Conservation (phyloP, 1,139 yeast genomes). For the Ashbya aceris region DNA sequence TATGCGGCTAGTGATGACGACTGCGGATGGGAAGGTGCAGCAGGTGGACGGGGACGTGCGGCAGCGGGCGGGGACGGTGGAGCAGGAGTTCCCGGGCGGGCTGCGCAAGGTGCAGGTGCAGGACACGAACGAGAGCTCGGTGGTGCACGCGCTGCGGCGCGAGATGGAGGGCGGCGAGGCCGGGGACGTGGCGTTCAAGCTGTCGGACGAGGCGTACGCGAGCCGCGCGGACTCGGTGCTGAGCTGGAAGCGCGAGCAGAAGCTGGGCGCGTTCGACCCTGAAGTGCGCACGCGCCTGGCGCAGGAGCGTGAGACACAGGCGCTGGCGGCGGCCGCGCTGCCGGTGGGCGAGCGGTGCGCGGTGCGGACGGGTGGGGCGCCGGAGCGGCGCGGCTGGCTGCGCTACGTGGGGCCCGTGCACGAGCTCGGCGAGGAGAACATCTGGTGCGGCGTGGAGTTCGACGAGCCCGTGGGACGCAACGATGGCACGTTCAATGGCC, state of each 20-base stretch:
- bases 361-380: conserved; percentile 17
- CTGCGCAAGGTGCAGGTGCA: conserved; percentile 27
- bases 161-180: conserved; percentile 31
- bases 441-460: conserved; percentile 80
- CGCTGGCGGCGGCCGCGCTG: conserved; percentile 22
- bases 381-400: conserved; percentile 54
- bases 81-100: background rate
- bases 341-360: conserved; percentile 30
- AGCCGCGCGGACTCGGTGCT: conserved; percentile 53
- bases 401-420: conserved; percentile 59
- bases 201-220: conserved; percentile 62
- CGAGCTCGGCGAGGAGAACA: conserved; percentile 36
- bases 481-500: conserved; percentile 66
- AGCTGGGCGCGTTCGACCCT: conserved; percentile 68
- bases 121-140: conserved; percentile 46
- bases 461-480: conserved; percentile 69
- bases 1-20: conserved; percentile 16
- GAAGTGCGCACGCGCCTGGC: conserved; percentile 31
- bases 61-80: background rate
- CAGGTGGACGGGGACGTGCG: background rate
- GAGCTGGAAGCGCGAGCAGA: conserved; percentile 61
- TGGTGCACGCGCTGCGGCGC: conserved; percentile 33
- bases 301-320: conserved; percentile 24
- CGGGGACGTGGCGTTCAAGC: conserved; percentile 35
- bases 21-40: conserved; percentile 4